A percentile compares a stretch with the other conserved stretches of the same genome.
These are phyloP conservation scores for Komagataella pseudopastoris DNA, from an alignment of 805 yeast genomes.

Conservation along the genomic window DNA sequence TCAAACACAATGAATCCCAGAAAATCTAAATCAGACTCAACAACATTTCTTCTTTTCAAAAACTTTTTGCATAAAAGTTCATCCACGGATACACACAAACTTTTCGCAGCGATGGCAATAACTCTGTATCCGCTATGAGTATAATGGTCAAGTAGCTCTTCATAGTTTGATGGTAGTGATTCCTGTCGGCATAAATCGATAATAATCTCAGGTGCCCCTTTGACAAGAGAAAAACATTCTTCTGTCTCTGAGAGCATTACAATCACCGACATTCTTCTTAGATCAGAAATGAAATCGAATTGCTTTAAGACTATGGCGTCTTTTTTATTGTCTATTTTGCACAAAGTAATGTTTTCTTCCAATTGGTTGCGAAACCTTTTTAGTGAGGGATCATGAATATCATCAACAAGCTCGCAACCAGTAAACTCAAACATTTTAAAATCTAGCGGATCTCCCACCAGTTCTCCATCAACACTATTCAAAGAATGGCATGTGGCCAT, in stretches of 20 bases:
- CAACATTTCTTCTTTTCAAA: constrained; percentile 45
- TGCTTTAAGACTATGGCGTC: constrained; percentile 18
- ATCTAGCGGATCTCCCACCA: constrained; percentile 92
- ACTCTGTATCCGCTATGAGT: constrained; percentile 93
- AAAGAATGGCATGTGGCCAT: constrained; percentile 84
- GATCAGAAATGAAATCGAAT: constrained; percentile 73
- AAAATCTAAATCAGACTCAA: constrained; percentile 60
- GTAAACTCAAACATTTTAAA: constrained; percentile 88
- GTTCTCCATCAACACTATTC: constrained; percentile 60
- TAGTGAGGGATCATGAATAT: constrained; percentile 25
- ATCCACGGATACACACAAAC: constrained; percentile 20
- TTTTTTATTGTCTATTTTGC: constrained; percentile 7
- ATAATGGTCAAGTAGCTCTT: constrained; percentile 62
- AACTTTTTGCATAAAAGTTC: constrained; percentile 19
- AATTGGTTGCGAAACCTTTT: constrained; percentile 6
- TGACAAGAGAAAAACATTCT: constrained; percentile 38
- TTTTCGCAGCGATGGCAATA: constrained; percentile 66
- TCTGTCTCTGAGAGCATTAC: constrained; percentile 11
- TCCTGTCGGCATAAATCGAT: constrained; percentile 58
- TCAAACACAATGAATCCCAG: constrained; percentile 88
- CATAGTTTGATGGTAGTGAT: constrained; percentile 63
- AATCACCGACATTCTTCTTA: constrained; percentile 86
- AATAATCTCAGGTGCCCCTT: constrained; percentile 97
- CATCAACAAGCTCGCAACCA: constrained; percentile 64
- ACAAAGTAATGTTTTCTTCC: constrained; percentile 18